Base-by-base conservation (phyloP, 768 basidiomycete genomes). In the Termitomyces sp. region DNA sequence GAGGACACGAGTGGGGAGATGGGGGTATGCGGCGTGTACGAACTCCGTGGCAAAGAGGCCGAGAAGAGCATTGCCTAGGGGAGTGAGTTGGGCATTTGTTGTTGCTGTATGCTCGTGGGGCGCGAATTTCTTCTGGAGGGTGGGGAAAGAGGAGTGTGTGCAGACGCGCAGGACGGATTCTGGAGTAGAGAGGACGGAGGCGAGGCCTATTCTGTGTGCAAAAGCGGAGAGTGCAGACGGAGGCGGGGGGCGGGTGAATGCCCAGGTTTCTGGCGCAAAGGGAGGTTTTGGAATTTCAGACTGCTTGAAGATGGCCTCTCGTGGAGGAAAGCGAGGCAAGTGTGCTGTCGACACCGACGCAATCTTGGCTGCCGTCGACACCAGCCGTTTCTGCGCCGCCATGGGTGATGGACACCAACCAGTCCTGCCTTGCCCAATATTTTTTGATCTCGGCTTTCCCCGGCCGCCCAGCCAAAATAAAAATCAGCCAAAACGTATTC, bases 21-120 rank as follows among this genome's bases (percentile, higher is more conserved):
- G 88, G 0, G 96, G 96, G 71, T 89, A 98, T 45, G 84, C 79
- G 13, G 86, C 78, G 55, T 89, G 81, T 40, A 97, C 74, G 68
- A 88, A 85, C 73, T 98, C 95, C 3, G 91, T 74, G 9, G 93
- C 89, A 69, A 97, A 95, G 32, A 97, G 79, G 54, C 95, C 95
- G 75, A 97, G 83, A 56, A 97, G 80, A 0, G 91, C 80, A 76
- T 97, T 97, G 40, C 95, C 95, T 14, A 95, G 73, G 0, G 81
- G 71, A 3, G 88, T 80, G 14, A 96, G 82, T 50, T 89, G 82
- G 9, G 79, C 86, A 74, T 98, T 98, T 44, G 87, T 86, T 30
- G 76, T 68, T 37, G 86, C 85, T 18, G 70, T 64, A 26, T 81
- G 76, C 40, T 80, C 77, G 62, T 80, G 67, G 14, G 88, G 86